Percentiles rank a stretch among this genome's conserved stretches.
Conservation (phyloP, 805 yeast genomes). For the Schizosaccharomyces octosporus region DNA sequence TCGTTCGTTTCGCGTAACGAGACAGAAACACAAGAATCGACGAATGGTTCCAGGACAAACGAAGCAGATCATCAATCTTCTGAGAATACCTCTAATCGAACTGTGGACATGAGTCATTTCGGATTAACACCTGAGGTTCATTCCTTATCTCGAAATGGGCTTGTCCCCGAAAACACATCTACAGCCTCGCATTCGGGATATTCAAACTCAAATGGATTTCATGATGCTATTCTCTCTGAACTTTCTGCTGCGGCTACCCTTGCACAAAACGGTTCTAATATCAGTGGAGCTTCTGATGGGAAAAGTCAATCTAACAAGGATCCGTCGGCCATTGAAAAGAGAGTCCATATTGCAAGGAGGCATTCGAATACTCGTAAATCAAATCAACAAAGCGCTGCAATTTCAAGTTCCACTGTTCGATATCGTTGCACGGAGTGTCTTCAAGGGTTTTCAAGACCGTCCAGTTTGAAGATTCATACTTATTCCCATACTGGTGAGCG, state of each 20-base stretch:
- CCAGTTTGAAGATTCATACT: slow-evolving; percentile 56
- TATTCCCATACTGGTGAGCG: slow-evolving; percentile 66
- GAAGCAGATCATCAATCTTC: not conserved
- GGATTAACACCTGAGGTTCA: no score
- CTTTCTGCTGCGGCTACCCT: no score
- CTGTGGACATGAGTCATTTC: not conserved
- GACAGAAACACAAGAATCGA: not conserved
- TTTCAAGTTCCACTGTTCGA: slow-evolving; percentile 2
- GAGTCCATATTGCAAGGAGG: not conserved
- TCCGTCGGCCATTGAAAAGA: not conserved
- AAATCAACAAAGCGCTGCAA: no score
- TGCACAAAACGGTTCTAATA: no score
- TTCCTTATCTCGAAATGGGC: no score
- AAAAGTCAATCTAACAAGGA: not conserved
- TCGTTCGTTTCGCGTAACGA: not conserved
- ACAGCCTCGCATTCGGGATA: no score
- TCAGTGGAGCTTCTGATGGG: no score
- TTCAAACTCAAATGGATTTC: no score
- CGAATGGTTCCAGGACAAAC: not conserved
- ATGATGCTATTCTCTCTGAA: no score
- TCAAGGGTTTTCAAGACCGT: slow-evolving; percentile 64
- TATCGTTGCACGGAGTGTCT: slow-evolving; percentile 28
- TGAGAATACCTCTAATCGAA: not conserved
- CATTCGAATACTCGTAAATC: not conserved
- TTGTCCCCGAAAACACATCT: no score